Base-by-base conservation (phyloP, 2,329 filamentous ascomycete species). In the Xylariales sp. region DNA sequence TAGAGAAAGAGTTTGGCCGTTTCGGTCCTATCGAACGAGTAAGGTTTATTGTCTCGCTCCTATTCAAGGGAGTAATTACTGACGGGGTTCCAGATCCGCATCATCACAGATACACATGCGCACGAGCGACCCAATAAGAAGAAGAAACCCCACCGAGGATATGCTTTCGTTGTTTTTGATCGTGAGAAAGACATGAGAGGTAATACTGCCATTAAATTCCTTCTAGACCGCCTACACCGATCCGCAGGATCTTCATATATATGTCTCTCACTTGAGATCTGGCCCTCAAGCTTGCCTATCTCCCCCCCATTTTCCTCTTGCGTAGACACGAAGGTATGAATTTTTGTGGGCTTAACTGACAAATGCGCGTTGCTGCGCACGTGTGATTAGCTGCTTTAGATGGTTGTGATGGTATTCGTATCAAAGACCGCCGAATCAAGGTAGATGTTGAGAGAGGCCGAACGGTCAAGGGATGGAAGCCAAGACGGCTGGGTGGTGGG, bases 151-250 rank as follows among this genome's bases (percentile, higher is more conserved):
- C 93, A 97, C 77, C 87, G 91, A 76, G 96, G 96, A 69, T 99
- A 99, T 81, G 96, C 93, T 69, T 99, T 99, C 78, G 91, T 99
- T 74, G 93, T 98, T 62, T 99, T 95, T 79, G 95, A 98, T 82
- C 91, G 93, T 80, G 96, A 98, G 83, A 94, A 95, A 82, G 96
- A 98, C 80, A 97, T 98, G 94, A 97, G 97, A 93, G 94, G 94
- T 97, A 97, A 89, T 83, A 81, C 81, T 79, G 78, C 79, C 80
- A 82, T 78, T 80, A 75, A 78, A 62, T 80, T 79, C 77, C 73
- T 75, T 75, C 75, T 75, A 78, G 77, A 75, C 77, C 73, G 69
- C 73, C 73, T 69, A 65, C 53, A 57, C 67, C 70, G 69, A 74
- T 67, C 70, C 68, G 65, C 72, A 72, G 72, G 71, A 67, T 71